A percentile compares a stretch with the other conserved stretches of the same genome.
These are phyloP conservation scores for Aphanomyces astaci DNA, from an alignment of 352 stramenopile species.

Conservation along the genomic window DNA sequence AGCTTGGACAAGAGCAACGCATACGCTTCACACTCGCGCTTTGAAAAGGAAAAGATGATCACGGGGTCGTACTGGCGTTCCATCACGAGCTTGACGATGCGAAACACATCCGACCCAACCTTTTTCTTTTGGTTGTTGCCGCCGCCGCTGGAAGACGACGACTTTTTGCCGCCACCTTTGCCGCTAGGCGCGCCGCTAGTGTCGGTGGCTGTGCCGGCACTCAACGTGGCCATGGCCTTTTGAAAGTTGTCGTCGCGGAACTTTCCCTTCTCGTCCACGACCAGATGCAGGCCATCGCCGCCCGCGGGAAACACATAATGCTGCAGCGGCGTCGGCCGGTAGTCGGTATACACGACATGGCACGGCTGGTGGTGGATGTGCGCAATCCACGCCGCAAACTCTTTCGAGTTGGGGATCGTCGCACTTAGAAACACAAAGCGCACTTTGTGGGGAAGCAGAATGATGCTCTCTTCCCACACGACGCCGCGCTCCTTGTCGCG, in stretches of 20 bases:
- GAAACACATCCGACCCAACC: slow-evolving; percentile 91
- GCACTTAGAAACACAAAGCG: slow-evolving; percentile 98
- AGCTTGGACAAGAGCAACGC: slow-evolving; percentile 89
- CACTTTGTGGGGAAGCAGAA: slow-evolving; percentile 97
- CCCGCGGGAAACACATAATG: slow-evolving; percentile 91
- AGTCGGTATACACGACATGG: slow-evolving; percentile 99
- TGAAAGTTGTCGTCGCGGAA: slow-evolving; percentile 98
- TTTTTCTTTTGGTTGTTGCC: slow-evolving; percentile 82
- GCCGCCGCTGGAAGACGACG: not conserved
- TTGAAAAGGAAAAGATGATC: slow-evolving; percentile 99
- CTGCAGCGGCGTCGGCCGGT: slow-evolving; percentile 97
- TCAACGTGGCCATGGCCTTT: slow-evolving; percentile 83
- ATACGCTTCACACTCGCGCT: slow-evolving; percentile 96
- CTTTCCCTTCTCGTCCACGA: slow-evolving; percentile 98
- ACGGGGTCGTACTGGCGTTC: slow-evolving; percentile 94
- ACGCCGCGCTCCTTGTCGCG: slow-evolving; percentile 97
- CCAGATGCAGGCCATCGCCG: slow-evolving; percentile 95
- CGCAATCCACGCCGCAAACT: slow-evolving; percentile 96
- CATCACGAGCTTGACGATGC: slow-evolving; percentile 99
- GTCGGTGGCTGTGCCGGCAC: slow-evolving; percentile 49
- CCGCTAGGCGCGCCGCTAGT: slow-evolving; percentile 35
- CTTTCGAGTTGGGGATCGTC: slow-evolving; percentile 97
- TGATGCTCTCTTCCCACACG: slow-evolving; percentile 98
- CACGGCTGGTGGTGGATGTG: slow-evolving; percentile 99
- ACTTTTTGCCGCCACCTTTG: slow-evolving; percentile 36